Evolutionary conservation across 805 yeast genomes (phyloP).

Genomic region (Barnettozyma wickerhamii): DNA sequence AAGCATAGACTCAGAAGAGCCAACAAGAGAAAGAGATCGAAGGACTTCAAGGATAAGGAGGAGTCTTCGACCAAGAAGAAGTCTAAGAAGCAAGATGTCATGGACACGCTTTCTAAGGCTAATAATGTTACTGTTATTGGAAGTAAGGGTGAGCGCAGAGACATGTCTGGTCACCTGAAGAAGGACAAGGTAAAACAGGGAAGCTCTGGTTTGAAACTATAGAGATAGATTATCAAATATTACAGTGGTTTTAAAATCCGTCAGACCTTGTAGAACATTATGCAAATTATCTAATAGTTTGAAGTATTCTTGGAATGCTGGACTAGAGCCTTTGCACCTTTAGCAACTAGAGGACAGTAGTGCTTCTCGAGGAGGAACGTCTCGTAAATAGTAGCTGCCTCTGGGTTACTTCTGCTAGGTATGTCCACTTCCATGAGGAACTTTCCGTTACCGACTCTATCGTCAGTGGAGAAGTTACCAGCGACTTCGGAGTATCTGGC

Average conservation of each 20-base stretch:
- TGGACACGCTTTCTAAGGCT: conserved; percentile 66
- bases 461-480: conserved; percentile 83
- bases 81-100: conserved; percentile 56
- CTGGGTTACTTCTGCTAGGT: conserved; percentile 76
- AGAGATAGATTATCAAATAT: neutral
- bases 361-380: conserved; percentile 72
- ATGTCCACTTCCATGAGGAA: conserved; percentile 61
- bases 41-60: conserved; percentile 36
- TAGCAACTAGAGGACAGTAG: conserved; percentile 76
- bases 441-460: conserved; percentile 76
- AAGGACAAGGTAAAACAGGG: conserved; percentile 32
- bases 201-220: conserved; percentile 20
- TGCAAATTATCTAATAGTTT: conserved; percentile 1
- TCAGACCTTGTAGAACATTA: too few relatives aligned
- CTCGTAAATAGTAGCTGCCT: conserved; percentile 91
- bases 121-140: conserved; percentile 78
- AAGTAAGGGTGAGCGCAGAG: conserved; percentile 69
- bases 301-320: conserved; percentile 11
- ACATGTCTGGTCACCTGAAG: conserved; percentile 63
- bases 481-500: conserved; percentile 66
- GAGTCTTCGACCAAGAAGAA: conserved; percentile 39
- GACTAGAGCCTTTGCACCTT: conserved; percentile 48
- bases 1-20: conserved; percentile 85
- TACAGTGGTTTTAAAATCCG: too few relatives aligned
- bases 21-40: conserved; percentile 73